phyloP scores from a whole-genome alignment of 2,329 filamentous ascomycete species.

The Exophiala dermatitidis region DNA sequence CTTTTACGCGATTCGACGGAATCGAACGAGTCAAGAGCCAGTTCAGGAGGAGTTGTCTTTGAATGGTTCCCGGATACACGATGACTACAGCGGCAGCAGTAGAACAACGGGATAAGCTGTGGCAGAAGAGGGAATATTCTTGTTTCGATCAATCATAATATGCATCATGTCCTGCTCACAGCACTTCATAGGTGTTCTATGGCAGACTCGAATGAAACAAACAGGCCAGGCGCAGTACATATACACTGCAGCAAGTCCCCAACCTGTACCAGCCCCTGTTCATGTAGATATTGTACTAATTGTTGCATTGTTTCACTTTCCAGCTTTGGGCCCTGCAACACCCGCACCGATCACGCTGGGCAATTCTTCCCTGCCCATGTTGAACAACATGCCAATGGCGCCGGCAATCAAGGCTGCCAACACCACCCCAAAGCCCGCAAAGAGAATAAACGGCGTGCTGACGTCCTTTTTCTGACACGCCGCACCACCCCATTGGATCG shows the following conservation, averaged over 20 bases:
- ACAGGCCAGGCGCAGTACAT: no score
- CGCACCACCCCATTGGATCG: constrained; percentile 71
- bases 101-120: neutral
- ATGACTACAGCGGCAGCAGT: neutral
- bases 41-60: neutral
- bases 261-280: neutral
- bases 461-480: constrained; percentile 90
- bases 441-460: constrained; percentile 80
- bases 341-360: constrained; percentile 95
- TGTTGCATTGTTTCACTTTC: constrained; percentile 31
- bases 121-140: no score
- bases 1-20: neutral
- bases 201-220: neutral
- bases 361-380: constrained; percentile 76
- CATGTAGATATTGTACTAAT: neutral
- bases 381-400: constrained; percentile 70
- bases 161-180: neutral
- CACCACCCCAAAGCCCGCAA: constrained; percentile 65
- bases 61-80: neutral
- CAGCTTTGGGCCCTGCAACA: constrained; percentile 60
- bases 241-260: neutral
- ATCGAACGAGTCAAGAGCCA: neutral
- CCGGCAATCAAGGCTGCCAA: constrained; percentile 62
- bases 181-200: neutral
- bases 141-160: neutral